Base-by-base conservation (phyloP, 495 filamentous ascomycete species). In the Hypoxylon crocopeplum region DNA sequence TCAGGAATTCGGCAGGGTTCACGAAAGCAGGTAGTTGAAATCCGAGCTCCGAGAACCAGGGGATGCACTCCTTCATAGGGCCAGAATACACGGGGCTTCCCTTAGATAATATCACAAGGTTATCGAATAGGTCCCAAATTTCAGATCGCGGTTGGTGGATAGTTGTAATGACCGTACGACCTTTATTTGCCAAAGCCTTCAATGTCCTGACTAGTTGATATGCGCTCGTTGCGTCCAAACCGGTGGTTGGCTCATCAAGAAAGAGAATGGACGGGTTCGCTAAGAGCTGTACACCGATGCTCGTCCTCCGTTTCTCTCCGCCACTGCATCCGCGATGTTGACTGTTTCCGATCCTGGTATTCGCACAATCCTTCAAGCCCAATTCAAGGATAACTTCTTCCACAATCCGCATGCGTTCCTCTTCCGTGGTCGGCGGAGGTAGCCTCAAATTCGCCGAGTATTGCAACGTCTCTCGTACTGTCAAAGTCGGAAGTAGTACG, bases 81-180 rank as follows among this genome's bases (percentile, higher is more conserved):
- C 88, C 88, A 41, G 82, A 84, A 62, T 87, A 91, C n/a, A 90
- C 69, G 3, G 82, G 79, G 48, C 79, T 79, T 15, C 88, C 88
- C 51, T 75, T 76, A 11, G 85, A 82, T 17, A 92, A 64, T 5
- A 91, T 70, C 11, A 89, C 75, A 8, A 90, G 76, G 37, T 81
- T 77, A 64, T 92, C 88, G 61, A 91, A 88, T 10, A 91, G 77
- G 7, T 79, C 79, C 87, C 87, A 91, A 3, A 90, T 90, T 66
- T 91, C 88, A 1, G 86, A 89, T 27, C 88, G 75, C 8, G 88
- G 88, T 39, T 88, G 84, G 71, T 91, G 88, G 33, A 91, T 87
- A 0, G 88, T 89, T 8, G 84, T 85, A 15, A 91, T 78, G 22
- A 92, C 79, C 0, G 88, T 91, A 25, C 88, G 75, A 5, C 88